Percentiles rank a stretch among this genome's conserved stretches.
These are phyloP conservation scores for Irpex sp. DNA, from an alignment of 1,284 basidiomycete species.

Conservation along the genomic window DNA sequence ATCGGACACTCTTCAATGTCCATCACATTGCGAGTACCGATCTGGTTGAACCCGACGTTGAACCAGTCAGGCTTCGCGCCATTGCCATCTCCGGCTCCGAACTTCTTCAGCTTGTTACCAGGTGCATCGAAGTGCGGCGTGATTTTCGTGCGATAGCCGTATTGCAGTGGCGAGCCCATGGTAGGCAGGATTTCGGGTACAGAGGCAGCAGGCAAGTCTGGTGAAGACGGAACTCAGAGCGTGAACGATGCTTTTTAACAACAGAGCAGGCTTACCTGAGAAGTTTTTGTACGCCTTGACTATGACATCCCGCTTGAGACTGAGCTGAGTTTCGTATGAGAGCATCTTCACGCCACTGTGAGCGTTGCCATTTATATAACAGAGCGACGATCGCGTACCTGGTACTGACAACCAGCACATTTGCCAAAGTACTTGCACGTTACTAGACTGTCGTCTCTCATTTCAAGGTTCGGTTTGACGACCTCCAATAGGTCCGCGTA, in stretches of 20 bases:
- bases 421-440: conserved; percentile 85
- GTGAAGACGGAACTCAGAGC: neutral
- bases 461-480: conserved; percentile 56
- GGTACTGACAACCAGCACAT: conserved; percentile 80
- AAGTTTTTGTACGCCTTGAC: conserved; percentile 82
- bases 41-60: conserved; percentile 88
- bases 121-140: conserved; percentile 95
- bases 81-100: conserved; percentile 22
- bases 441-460: conserved; percentile 64
- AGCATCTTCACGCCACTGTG: conserved; percentile 59
- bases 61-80: conserved; percentile 55
- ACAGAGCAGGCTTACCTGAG: conserved; percentile 41
- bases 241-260: neutral
- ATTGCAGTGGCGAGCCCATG: conserved; percentile 84
- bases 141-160: conserved; percentile 94
- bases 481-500: conserved; percentile 76
- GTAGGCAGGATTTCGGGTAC: conserved; percentile 77
- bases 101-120: conserved; percentile 47
- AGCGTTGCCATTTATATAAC: neutral
- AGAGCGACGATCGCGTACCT: conserved; percentile 35
- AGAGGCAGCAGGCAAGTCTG: conserved; percentile 47
- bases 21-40: conserved; percentile 74
- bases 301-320: conserved; percentile 86
- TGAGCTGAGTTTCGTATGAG: conserved; percentile 83
- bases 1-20: conserved; percentile 99